These are phyloP conservation scores for Cetradonia linearis DNA, from an alignment of 495 filamentous ascomycete species.

Conservation along the genomic window DNA sequence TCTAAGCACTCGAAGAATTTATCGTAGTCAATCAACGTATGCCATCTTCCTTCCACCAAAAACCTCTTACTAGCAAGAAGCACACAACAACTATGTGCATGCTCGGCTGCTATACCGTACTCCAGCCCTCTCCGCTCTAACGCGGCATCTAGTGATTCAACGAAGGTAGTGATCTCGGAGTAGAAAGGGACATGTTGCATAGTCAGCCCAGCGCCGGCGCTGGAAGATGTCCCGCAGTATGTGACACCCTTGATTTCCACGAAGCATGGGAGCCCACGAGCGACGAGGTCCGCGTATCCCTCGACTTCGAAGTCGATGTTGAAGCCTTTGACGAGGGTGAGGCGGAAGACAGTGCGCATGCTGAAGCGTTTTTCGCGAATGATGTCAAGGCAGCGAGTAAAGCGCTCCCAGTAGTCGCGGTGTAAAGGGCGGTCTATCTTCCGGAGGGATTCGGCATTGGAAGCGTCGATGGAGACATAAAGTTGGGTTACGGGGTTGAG, in stretches of 20 bases:
- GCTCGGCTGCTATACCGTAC: slow-evolving; percentile 90
- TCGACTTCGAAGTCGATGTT: slow-evolving; percentile 87
- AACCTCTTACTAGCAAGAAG: slow-evolving; percentile 74
- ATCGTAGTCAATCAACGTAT: slow-evolving; percentile 81
- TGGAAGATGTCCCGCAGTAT: slow-evolving; percentile 83
- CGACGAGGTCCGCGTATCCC: slow-evolving; percentile 84
- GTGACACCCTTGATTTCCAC: slow-evolving; percentile 95
- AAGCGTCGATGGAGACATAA: slow-evolving; percentile 91
- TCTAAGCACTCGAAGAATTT: slow-evolving; percentile 80
- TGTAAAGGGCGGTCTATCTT: slow-evolving; percentile 86
- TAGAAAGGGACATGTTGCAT: slow-evolving; percentile 98
- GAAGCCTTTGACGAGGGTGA: slow-evolving; percentile 93
- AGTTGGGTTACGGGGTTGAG: slow-evolving; percentile 81
- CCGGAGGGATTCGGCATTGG: slow-evolving; percentile 75
- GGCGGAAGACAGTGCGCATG: slow-evolving; percentile 88
- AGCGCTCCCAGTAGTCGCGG: slow-evolving; percentile 95
- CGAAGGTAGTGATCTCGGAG: slow-evolving; percentile 73
- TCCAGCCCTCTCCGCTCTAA: slow-evolving; percentile 55
- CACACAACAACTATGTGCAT: slow-evolving; percentile 88
- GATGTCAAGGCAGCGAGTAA: slow-evolving; percentile 82
- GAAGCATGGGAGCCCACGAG: slow-evolving; percentile 74
- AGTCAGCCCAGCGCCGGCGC: slow-evolving; percentile 68
- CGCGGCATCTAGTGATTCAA: slow-evolving; percentile 56
- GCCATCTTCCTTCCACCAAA: slow-evolving; percentile 65
- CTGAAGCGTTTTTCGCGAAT: slow-evolving; percentile 65